phyloP scores from a whole-genome alignment of 2,329 filamentous ascomycete species.

The Colletotrichum cuscutae region DNA sequence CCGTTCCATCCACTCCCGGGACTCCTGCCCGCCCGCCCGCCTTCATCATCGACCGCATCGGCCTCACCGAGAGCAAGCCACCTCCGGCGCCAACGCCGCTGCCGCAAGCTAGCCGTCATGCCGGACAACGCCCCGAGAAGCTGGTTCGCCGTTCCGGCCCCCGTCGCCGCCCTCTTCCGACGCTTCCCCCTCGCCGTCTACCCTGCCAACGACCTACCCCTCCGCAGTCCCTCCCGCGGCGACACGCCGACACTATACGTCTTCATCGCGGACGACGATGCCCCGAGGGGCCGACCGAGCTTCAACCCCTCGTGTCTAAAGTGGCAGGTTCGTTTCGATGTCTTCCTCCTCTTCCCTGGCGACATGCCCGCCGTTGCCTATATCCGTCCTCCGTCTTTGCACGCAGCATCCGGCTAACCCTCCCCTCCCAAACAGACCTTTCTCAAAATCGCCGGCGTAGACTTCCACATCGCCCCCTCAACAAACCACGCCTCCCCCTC shows the following conservation, averaged over 20 bases:
- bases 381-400: not conserved
- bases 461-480: slow-evolving; percentile 75
- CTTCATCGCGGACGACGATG: slow-evolving; percentile 76
- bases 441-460: slow-evolving; percentile 78
- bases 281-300: slow-evolving; percentile 71
- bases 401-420: not conserved
- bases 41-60: slow-evolving; percentile 5
- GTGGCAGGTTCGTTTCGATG: slow-evolving; percentile 81
- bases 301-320: slow-evolving; percentile 95
- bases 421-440: slow-evolving; percentile 69
- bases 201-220: slow-evolving; percentile 78
- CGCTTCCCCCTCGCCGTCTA: slow-evolving; percentile 83
- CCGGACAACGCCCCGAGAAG: slow-evolving; percentile 37
- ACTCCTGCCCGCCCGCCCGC: not conserved
- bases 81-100: not conserved
- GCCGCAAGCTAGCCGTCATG: slow-evolving; percentile 9
- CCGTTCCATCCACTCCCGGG: not conserved
- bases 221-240: slow-evolving; percentile 59
- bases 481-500: slow-evolving; percentile 94
- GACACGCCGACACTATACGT: slow-evolving; percentile 74
- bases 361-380: not conserved
- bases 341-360: not conserved
- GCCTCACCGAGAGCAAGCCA: slow-evolving; percentile 20
- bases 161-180: slow-evolving; percentile 86
- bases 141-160: slow-evolving; percentile 73